phyloP scores from a whole-genome alignment of 306 rosid genomes.

The Styphnolobium japonicum region DNA sequence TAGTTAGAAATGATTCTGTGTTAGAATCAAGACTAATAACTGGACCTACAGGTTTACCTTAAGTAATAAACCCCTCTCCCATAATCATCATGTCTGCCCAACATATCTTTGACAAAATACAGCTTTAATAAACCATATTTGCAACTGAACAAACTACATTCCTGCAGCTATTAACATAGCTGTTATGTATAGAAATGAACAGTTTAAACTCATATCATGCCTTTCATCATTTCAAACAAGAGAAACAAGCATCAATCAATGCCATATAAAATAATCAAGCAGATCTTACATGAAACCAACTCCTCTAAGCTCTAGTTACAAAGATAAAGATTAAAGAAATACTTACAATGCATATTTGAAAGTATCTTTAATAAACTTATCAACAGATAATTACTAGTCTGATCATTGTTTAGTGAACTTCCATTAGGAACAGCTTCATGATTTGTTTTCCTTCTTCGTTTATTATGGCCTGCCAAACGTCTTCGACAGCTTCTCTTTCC shows the following conservation, averaged over 20 bases:
- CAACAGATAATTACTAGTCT: slow-evolving; percentile 41
- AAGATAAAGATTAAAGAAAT: neutral
- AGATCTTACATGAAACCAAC: neutral
- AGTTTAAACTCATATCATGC: neutral
- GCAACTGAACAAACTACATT: slow-evolving; percentile 10
- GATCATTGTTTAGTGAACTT: slow-evolving; percentile 39
- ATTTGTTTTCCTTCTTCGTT: slow-evolving; percentile 52
- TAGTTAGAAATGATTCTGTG: neutral
- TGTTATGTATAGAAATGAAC: neutral
- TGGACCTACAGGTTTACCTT: neutral
- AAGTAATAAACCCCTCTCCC: slow-evolving; percentile 1
- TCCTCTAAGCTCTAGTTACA: neutral
- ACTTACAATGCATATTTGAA: slow-evolving; percentile 46
- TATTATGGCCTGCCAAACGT: slow-evolving; percentile 54
- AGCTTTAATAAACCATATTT: neutral
- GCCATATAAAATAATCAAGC: neutral
- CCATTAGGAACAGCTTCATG: slow-evolving; percentile 38
- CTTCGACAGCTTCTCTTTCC: slow-evolving; percentile 58
- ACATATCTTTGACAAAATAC: neutral
- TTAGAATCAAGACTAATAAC: neutral
- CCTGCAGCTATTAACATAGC: slow-evolving; percentile 1
- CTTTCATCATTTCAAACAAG: slow-evolving; percentile 11
- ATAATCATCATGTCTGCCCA: neutral
- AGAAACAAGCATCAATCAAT: neutral
- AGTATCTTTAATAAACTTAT: slow-evolving; percentile 48